phyloP scores from a whole-genome alignment of 2,329 filamentous ascomycete species.

The Stagonosporopsis chrysanthemi region DNA sequence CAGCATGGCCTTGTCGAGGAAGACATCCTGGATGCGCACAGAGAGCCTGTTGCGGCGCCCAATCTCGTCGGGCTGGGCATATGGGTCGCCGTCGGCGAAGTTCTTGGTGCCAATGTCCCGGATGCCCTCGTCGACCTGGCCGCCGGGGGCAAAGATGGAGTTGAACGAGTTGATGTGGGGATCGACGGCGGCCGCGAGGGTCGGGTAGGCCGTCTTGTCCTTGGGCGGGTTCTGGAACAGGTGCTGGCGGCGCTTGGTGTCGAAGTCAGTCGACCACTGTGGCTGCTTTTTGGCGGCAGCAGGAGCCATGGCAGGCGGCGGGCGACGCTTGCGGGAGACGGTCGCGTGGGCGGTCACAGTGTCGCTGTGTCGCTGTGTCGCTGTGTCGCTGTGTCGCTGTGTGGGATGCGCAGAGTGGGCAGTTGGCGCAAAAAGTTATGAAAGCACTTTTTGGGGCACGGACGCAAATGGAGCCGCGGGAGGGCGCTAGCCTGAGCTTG shows the following conservation, averaged over 20 bases:
- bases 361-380: not conserved
- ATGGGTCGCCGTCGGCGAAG: conserved; percentile 79
- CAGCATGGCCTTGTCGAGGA: conserved; percentile 80
- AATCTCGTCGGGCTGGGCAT: conserved; percentile 61
- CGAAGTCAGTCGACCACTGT: conserved; percentile 84
- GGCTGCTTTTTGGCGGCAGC: conserved; percentile 52
- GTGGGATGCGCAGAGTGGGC: conserved; percentile 5
- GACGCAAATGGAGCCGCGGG: conserved; percentile 17
- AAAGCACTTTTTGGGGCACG: conserved; percentile 6
- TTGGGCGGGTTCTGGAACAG: conserved; percentile 89
- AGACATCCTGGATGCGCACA: conserved; percentile 80
- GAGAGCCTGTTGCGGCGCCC: conserved; percentile 75
- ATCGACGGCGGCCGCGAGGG: conserved; percentile 82
- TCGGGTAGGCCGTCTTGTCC: conserved; percentile 87
- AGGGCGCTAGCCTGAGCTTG: conserved; percentile 15
- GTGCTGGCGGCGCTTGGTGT: conserved; percentile 83
- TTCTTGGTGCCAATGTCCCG: conserved; percentile 89
- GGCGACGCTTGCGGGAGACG: conserved; percentile 15
- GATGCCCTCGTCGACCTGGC: conserved; percentile 76
- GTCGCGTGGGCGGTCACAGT: conserved; percentile 20
- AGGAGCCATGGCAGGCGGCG: conserved; percentile 41
- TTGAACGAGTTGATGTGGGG: conserved; percentile 98
- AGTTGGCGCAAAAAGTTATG: conserved; percentile 15
- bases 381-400: not conserved
- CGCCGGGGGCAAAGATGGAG: conserved; percentile 78